Evolutionary conservation across 345 rosid genomes (phyloP), one percentile per base, ranked within the genome.

Genomic region (Pelargonium nanum): DNA sequence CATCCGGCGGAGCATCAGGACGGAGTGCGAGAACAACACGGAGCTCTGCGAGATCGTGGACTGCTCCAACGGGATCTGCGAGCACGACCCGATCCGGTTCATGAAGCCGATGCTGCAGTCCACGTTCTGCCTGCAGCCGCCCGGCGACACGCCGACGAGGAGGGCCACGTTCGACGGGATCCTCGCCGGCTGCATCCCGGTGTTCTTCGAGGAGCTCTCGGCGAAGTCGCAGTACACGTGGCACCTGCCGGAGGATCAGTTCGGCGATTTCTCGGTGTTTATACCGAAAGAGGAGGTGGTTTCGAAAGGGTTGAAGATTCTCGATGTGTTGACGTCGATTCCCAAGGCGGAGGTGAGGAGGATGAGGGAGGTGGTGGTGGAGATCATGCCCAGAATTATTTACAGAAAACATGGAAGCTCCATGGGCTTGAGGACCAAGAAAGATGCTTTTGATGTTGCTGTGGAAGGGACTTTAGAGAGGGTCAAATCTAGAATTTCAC

Each of bases 361-460:
- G 65, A 80, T 87, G 97, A 85, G 89, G 68, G 87, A 84, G 55
- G 80, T 26, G 22, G 85, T 87, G 2, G 55, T 83, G 24, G 94
- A 81, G 59, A 58, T 87, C 81, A 87, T 92, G 28, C 99, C 91
- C 0, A 80, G 82, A 60, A 68, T 89, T 24, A 80, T 69, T 72
- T 92, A 92, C 58, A 82, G 96, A 68, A 78, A 79, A 61, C 99
- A 89, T 77, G 97, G 87, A 8, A 83, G 89, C 70, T 82, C 88
- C 0, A 26, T 76, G 54, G 89, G 80, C 1, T 65, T 82, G 65
- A 87, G 77, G 78, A 65, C 67, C 16, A 74, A 60, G 56, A 83
- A 83, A 80, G 99, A 93, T 78, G 97, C 99, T 19, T 83, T 89
- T 70, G 99, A 92, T 67, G 69, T 84, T 24, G 91, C 99, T 6